Conservation (phyloP, 2,329 filamentous ascomycete species). For the Cordyceps pruinosa region DNA sequence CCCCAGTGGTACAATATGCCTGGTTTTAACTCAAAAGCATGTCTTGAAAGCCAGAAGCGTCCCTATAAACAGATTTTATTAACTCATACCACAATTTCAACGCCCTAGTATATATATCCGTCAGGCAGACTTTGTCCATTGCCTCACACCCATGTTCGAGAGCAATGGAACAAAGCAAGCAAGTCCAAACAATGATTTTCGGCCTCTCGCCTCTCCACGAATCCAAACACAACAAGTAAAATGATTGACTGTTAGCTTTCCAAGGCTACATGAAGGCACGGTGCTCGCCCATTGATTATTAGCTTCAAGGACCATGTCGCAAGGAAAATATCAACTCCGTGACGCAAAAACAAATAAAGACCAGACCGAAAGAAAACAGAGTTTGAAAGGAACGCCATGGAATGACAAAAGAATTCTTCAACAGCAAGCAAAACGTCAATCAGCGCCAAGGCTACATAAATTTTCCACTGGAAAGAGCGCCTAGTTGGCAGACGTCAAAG, state of each 20-base stretch:
- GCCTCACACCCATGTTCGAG: neutral
- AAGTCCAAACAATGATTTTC: neutral
- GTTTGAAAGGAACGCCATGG: too few species aligned
- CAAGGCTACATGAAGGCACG: neutral
- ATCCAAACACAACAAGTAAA: constrained; percentile 13
- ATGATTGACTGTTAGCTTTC: constrained; percentile 1
- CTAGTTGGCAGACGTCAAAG: constrained; percentile 43
- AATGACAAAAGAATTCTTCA: neutral
- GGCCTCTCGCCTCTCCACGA: neutral
- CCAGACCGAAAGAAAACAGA: neutral
- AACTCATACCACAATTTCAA: neutral
- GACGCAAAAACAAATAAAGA: neutral
- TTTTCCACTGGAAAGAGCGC: neutral
- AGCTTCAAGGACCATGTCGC: neutral
- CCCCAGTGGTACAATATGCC: neutral
- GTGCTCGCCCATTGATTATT: constrained; percentile 5
- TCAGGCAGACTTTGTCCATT: neutral
- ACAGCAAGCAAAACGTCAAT: neutral
- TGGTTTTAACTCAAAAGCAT: too few species aligned
- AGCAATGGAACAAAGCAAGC: neutral
- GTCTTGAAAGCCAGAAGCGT: too few species aligned
- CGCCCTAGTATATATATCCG: constrained; percentile 3
- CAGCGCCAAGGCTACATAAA: neutral
- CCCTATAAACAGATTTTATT: neutral
- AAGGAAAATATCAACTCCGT: neutral